phyloP scores from a whole-genome alignment of 2,329 filamentous ascomycete species.

The Fusarium buxicola region DNA sequence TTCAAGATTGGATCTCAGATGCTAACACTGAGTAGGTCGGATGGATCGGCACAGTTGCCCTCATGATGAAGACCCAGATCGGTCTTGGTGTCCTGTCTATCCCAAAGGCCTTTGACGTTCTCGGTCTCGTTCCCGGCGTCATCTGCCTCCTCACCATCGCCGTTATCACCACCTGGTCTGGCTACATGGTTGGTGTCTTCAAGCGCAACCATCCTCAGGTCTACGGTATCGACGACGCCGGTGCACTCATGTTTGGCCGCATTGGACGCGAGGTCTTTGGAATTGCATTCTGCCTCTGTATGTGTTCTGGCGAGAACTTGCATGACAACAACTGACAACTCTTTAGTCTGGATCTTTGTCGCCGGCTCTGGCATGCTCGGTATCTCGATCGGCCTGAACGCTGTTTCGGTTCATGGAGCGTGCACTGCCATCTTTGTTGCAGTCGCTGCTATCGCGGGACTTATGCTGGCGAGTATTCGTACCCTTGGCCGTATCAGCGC shows the following conservation, averaged over 20 bases:
- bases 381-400: constrained; percentile 54
- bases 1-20: background rate
- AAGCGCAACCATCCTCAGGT: constrained; percentile 63
- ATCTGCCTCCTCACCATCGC: constrained; percentile 57
- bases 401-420: constrained; percentile 52
- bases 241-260: constrained; percentile 59
- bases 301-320: background rate
- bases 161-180: constrained; percentile 61
- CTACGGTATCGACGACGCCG: constrained; percentile 66
- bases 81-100: constrained; percentile 61
- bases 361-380: constrained; percentile 41
- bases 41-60: constrained; percentile 57
- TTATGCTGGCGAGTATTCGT: constrained; percentile 50
- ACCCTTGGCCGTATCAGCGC: constrained; percentile 49
- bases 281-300: constrained; percentile 52
- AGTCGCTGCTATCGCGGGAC: constrained; percentile 48
- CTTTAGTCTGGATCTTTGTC: constrained; percentile 32
- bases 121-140: constrained; percentile 61
- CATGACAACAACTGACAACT: background rate
- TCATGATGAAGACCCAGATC: constrained; percentile 62
- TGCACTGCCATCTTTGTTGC: constrained; percentile 57
- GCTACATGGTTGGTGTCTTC: constrained; percentile 62
- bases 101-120: constrained; percentile 57
- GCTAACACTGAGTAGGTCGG: constrained; percentile 49
- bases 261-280: constrained; percentile 58